Conservation (phyloP, 768 basidiomycete species). For the Royoungia palumana region DNA sequence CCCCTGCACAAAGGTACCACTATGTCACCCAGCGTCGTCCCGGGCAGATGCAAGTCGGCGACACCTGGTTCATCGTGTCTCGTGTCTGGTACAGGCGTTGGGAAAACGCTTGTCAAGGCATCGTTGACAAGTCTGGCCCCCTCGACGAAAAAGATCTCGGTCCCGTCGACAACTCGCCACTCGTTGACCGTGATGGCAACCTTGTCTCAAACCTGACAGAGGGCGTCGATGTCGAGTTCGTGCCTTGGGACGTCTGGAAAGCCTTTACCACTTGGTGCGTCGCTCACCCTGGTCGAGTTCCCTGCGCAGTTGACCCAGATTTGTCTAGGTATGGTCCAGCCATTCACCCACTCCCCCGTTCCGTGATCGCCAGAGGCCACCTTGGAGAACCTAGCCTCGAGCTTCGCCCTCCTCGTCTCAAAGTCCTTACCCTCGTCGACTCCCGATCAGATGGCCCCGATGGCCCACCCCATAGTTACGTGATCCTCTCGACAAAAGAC, state of each 20-base stretch:
- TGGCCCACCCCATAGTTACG: constrained; percentile 31
- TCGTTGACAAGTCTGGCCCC: constrained; percentile 63
- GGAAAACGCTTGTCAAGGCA: constrained; percentile 67
- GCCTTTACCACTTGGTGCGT: constrained; percentile 58
- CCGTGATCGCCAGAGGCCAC: constrained; percentile 60
- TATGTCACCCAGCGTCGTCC: constrained; percentile 47
- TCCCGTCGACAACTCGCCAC: constrained; percentile 68
- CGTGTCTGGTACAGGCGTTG: constrained; percentile 73
- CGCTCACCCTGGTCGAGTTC: neutral
- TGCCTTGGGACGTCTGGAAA: constrained; percentile 72
- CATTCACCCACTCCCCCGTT: constrained; percentile 54
- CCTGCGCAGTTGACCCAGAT: neutral
- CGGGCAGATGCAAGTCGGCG: constrained; percentile 54
- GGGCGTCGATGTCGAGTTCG: constrained; percentile 67
- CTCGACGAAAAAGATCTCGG: constrained; percentile 62
- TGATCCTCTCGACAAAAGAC: constrained; percentile 51
- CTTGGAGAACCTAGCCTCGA: constrained; percentile 57
- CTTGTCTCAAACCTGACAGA: constrained; percentile 49
- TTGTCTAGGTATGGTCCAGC: constrained; percentile 71
- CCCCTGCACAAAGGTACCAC: constrained; percentile 46
- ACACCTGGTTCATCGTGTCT: constrained; percentile 78
- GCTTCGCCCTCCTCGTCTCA: constrained; percentile 65
- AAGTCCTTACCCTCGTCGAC: constrained; percentile 46
- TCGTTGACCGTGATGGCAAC: constrained; percentile 54
- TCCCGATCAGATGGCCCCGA: constrained; percentile 26